Evolutionary conservation across 192 early-diverging fungal species (phyloP).

Genomic region (Geranomyces michiganensis): DNA sequence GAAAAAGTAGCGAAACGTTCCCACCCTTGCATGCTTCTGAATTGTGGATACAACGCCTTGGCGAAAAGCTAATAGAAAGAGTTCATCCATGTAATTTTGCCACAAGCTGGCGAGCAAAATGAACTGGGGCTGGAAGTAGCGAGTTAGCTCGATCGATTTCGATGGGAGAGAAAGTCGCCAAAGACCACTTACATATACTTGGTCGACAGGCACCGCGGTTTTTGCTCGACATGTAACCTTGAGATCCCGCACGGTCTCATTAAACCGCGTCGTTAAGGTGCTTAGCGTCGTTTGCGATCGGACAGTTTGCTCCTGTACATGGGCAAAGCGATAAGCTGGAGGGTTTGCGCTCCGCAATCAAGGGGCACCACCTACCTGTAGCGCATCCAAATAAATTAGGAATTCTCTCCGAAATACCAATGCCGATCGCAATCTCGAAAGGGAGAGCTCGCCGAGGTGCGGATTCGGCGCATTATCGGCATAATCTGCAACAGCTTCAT

Average conservation of each 20-base stretch:
- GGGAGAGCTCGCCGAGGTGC: conserved; percentile 24
- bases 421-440: conserved; percentile 33
- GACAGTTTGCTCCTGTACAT: conserved; percentile 52
- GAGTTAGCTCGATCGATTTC: neutral
- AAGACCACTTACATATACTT: conserved; percentile 55
- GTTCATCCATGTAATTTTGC: conserved; percentile 56
- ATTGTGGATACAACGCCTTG: conserved; percentile 56
- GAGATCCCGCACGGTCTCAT: conserved; percentile 51
- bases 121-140: conserved; percentile 49
- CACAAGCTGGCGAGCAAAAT: conserved; percentile 55
- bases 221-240: conserved; percentile 58
- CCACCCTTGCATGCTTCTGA: conserved; percentile 36
- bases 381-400: conserved; percentile 62
- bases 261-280: conserved; percentile 42
- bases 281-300: conserved; percentile 36
- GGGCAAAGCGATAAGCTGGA: no score
- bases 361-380: conserved; percentile 33
- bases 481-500: conserved; percentile 48
- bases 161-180: neutral
- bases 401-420: conserved; percentile 56
- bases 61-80: conserved; percentile 58
- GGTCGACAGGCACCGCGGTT: conserved; percentile 65
- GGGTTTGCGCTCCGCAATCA: no score
- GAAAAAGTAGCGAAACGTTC: conserved; percentile 1
- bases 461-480: conserved; percentile 34